A percentile compares a stretch with the other conserved stretches of the same genome.
These are phyloP conservation scores for Platanus orientalis DNA, from an alignment of 164 flowering plant genomes.

Conservation along the genomic window DNA sequence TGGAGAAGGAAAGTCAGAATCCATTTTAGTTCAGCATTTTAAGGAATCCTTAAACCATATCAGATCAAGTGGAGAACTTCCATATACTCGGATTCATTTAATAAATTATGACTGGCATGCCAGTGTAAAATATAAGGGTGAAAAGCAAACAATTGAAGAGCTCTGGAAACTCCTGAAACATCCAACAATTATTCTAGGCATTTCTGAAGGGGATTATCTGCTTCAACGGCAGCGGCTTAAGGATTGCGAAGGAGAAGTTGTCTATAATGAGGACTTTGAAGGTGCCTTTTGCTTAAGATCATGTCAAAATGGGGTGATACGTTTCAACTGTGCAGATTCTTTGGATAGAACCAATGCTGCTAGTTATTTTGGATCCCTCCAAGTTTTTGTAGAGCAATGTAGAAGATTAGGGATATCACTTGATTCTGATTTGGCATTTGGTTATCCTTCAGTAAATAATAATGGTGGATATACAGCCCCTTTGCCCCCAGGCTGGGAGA, in stretches of 20 bases:
- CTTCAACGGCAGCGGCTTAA: slow-evolving; percentile 58
- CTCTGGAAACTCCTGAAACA: slow-evolving; percentile 80
- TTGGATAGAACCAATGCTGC: slow-evolving; percentile 99
- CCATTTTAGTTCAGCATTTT: slow-evolving; percentile 89
- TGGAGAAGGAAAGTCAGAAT: slow-evolving; percentile 93
- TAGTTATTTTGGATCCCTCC: slow-evolving; percentile 91
- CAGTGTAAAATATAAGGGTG: slow-evolving; percentile 76
- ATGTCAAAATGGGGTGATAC: slow-evolving; percentile 93
- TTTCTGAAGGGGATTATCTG: slow-evolving; percentile 89
- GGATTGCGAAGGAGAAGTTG: slow-evolving; percentile 81
- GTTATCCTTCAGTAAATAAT: slow-evolving; percentile 50
- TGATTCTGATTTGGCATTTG: slow-evolving; percentile 60
- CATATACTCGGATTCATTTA: slow-evolving; percentile 61
- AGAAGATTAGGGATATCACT: slow-evolving; percentile 83
- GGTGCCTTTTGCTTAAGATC: slow-evolving; percentile 92
- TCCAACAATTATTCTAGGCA: slow-evolving; percentile 68
- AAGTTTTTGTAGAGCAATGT: slow-evolving; percentile 95
- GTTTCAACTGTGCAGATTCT: slow-evolving; percentile 98
- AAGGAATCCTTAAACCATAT: slow-evolving; percentile 76
- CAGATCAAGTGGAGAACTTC: slow-evolving; percentile 66
- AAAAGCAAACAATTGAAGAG: slow-evolving; percentile 92
- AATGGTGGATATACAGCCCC: slow-evolving; percentile 81
- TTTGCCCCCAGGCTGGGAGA: slow-evolving; percentile 98
- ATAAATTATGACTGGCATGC: slow-evolving; percentile 99
- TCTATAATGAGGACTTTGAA: slow-evolving; percentile 54